Evolutionary conservation across 768 basidiomycete genomes (phyloP), one percentile per base, ranked within the genome.

Genomic region (Pholiota conissans): DNA sequence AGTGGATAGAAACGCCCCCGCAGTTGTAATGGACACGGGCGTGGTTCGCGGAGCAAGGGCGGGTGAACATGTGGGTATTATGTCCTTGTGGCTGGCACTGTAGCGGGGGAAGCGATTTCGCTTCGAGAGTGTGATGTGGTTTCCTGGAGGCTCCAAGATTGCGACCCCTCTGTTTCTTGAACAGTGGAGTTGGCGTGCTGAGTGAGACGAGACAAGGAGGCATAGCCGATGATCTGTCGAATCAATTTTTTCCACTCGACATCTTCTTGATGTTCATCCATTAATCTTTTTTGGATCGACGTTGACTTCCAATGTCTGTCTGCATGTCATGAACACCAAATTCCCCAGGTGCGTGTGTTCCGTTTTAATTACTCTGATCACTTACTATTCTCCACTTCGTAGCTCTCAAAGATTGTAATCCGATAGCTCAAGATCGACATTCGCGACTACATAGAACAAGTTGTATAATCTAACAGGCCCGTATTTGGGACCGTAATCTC

Each of bases 111-210:
- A 74, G 70, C 66, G 62, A 45, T 28, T 32, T 47, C 63, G 64
- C 71, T 73, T 79, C 75, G 76, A 79, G 74, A 80, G 78, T 74
- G 61, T 49, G n/a, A 26, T 60, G 53, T 42, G 55, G 27, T 40
- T 10, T 50, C 35, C 11, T 45, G 60, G 52, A 55, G 57, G 24
- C 13, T 18, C 13, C 40, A 27, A 26, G 52, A 52, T 49, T 30
- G 30, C 39, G 42, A 49, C 50, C 50, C 59, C 50, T 29, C 56
- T 57, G 50, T 34, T 13, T 29, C 20, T 45, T 28, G 42, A 22
- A 13, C 24, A 10, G 16, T 16, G 50, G 22, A 39, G 13, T 22
- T 26, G 20, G 42, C 11, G 39, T 20, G 42, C 40, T 29, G 29
- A 42, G 32, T 54, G 53, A 54, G n/a, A 18, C 18, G 37, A 14